A percentile compares a stretch with the other conserved stretches of the same genome.
phyloP scores from a whole-genome alignment of 1,284 basidiomycete genomes.

The Austroboletus niveus region DNA sequence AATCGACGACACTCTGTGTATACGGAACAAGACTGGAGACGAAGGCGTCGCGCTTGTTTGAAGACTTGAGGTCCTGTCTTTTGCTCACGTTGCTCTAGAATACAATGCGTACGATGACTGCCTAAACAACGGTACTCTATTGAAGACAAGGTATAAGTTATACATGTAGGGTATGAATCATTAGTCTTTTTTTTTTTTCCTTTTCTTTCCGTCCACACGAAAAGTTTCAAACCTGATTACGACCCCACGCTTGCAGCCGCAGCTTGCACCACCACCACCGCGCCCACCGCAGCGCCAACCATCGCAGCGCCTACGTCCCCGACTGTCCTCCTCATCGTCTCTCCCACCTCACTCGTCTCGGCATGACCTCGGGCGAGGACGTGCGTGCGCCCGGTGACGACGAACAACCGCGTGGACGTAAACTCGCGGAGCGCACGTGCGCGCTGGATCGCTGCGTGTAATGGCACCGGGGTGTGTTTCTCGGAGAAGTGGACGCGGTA shows the following conservation, averaged over 20 bases:
- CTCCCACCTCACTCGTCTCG: slow-evolving; percentile 59
- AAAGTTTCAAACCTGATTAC: not conserved
- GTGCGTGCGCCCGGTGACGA: slow-evolving; percentile 60
- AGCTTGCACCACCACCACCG: slow-evolving; percentile 30
- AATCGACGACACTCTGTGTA: too few species aligned
- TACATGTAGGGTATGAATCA: too few species aligned
- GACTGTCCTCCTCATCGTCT: slow-evolving; percentile 66
- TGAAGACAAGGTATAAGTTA: too few species aligned
- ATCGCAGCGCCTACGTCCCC: slow-evolving; percentile 76
- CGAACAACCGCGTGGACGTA: slow-evolving; percentile 38
- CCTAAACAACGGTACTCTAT: too few species aligned
- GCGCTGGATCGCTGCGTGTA: slow-evolving; percentile 52
- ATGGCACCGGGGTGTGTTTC: slow-evolving; percentile 44
- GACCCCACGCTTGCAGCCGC: not conserved
- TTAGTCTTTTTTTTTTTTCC: too few species aligned
- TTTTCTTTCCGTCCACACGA: too few species aligned
- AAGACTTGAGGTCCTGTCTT: too few species aligned
- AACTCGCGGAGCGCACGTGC: slow-evolving; percentile 30
- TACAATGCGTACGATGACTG: too few species aligned
- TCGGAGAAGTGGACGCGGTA: slow-evolving; percentile 47
- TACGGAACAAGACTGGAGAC: too few species aligned
- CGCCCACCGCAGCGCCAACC: slow-evolving; percentile 30
- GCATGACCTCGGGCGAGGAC: slow-evolving; percentile 9
- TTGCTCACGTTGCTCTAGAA: too few species aligned
- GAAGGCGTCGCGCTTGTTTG: too few species aligned